Conservation (phyloP, 371 early-diverging fungal genomes). For the Mortierella sp. region DNA sequence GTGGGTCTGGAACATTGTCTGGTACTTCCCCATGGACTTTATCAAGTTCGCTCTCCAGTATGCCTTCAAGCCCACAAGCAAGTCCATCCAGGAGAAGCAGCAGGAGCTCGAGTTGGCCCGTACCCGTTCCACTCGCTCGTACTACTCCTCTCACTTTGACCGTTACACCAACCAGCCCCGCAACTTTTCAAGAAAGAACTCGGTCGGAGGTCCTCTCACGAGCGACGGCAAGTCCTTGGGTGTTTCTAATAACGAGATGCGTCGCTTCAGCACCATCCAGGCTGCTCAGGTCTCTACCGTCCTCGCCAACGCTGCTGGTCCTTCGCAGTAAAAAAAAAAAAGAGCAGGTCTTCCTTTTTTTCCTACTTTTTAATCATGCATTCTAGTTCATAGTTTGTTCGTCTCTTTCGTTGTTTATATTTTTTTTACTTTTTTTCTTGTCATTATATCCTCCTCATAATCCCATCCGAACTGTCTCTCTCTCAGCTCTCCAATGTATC, state of each 20-base stretch:
- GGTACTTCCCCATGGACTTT: slow-evolving; percentile 80
- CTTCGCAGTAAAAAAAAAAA: slow-evolving; percentile 22
- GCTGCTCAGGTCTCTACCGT: slow-evolving; percentile 61
- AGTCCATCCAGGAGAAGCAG: slow-evolving; percentile 56
- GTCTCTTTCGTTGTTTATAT: slow-evolving; percentile 2
- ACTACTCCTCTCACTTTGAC: slow-evolving; percentile 64
- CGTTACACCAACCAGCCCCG: slow-evolving; percentile 58
- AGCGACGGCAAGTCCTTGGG: slow-evolving; percentile 60
- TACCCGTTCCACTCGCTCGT: slow-evolving; percentile 65
- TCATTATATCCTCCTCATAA: slow-evolving; percentile 4
- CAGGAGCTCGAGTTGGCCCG: slow-evolving; percentile 60
- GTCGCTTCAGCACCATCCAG: slow-evolving; percentile 67
- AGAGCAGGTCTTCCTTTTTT: not conserved
- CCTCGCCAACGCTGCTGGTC: slow-evolving; percentile 33
- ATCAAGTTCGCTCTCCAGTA: slow-evolving; percentile 79
- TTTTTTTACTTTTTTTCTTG: not conserved
- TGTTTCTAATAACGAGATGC: slow-evolving; percentile 61
- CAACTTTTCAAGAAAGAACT: slow-evolving; percentile 62
- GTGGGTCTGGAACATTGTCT: slow-evolving; percentile 84
- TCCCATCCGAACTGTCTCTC: not conserved
- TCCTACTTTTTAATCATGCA: not conserved
- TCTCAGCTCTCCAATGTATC: no score
- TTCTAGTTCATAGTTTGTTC: not conserved
- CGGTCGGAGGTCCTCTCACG: slow-evolving; percentile 57
- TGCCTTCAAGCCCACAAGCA: slow-evolving; percentile 63